Evolutionary conservation across 2,329 filamentous ascomycete species (phyloP).

Genomic region (Penicillium oxalicum): DNA sequence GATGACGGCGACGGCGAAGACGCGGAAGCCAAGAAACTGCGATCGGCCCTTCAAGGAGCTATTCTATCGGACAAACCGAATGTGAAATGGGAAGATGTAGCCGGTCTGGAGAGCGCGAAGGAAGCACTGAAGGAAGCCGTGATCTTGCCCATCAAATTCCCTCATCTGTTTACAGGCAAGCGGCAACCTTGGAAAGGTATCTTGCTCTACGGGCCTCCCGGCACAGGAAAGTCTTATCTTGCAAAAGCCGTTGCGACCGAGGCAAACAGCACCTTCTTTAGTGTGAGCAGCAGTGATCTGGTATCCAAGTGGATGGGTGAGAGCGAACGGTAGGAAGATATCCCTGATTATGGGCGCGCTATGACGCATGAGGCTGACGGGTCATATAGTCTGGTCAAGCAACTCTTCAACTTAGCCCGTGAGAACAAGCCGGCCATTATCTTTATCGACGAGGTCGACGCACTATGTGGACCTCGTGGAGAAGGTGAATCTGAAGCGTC

Average conservation of each 20-base stretch:
- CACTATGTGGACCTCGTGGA: constrained; percentile 82
- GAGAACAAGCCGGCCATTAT: constrained; percentile 98
- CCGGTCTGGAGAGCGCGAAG: constrained; percentile 87
- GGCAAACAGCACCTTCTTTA: constrained; percentile 98
- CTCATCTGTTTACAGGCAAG: constrained; percentile 91
- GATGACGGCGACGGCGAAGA: constrained; percentile 64
- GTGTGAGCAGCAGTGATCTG: constrained; percentile 91
- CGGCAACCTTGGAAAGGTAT: constrained; percentile 98
- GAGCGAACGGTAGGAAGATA: constrained; percentile 71
- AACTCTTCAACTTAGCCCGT: constrained; percentile 94
- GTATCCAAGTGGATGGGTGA: constrained; percentile 99
- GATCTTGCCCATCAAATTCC: constrained; percentile 96
- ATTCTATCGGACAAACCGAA: constrained; percentile 95
- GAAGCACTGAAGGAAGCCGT: constrained; percentile 97
- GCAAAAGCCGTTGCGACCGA: constrained; percentile 97
- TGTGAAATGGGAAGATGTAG: constrained; percentile 96
- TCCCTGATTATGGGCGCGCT: background rate
- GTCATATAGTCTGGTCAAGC: constrained; percentile 71
- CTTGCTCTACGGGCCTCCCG: constrained; percentile 87
- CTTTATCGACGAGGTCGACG: constrained; percentile 97
- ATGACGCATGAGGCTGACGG: constrained; percentile 8
- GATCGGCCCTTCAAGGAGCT: constrained; percentile 82
- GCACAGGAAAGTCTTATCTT: constrained; percentile 95
- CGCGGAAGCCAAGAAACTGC: constrained; percentile 90
- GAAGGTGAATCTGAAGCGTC: constrained; percentile 98